Evolutionary conservation across 805 yeast genomes (phyloP), one percentile per base, ranked within the genome.

Genomic region (Saturnispora saitoi): DNA sequence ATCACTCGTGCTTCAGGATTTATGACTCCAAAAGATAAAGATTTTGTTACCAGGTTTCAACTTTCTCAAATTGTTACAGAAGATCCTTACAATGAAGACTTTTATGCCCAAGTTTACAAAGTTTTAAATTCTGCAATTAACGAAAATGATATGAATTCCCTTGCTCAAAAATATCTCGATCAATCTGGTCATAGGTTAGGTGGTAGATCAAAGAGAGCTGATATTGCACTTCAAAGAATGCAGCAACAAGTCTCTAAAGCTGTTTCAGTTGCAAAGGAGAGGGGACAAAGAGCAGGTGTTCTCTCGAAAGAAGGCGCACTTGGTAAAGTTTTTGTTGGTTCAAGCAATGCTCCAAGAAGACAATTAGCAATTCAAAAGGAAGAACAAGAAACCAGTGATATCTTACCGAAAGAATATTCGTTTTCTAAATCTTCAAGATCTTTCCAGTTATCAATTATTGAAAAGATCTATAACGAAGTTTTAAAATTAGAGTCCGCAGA

Each of bases 171-270:
- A 11, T 90, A 90, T 60, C 70, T 89, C 62, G 93, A 87, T 60
- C 95, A 85, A 63, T 83, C 95, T 50, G 95, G 96, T 46, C 95
- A 87, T 67, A 78, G 93, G 67, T 71, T 86, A 49, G 95, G 95
- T 58, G 95, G 95, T 45, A 80, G 89, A 64, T 73, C 80, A 54
- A 84, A 81, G 67, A 74, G 91, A 64, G 91, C 90, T 8, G 95
- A 87, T 65, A 81, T 88, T 55, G 96, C 96, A 1, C 74, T 90
- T 59, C 96, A 87, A 71, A 82, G 97, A 73, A 87, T 93, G 96
- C 97, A 91, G 69, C 96, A 89, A 64, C 98, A 91, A 70, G 96
- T 91, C 47, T 95, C 89, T 61, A 87, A 86, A 60, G 98, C 98
- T 14, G 97, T 91, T 15, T 86, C 91, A 48, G 91, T 87, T 36